These are phyloP conservation scores for Populus tomentosa DNA, from an alignment of 441 rosid genomes.

Conservation along the genomic window DNA sequence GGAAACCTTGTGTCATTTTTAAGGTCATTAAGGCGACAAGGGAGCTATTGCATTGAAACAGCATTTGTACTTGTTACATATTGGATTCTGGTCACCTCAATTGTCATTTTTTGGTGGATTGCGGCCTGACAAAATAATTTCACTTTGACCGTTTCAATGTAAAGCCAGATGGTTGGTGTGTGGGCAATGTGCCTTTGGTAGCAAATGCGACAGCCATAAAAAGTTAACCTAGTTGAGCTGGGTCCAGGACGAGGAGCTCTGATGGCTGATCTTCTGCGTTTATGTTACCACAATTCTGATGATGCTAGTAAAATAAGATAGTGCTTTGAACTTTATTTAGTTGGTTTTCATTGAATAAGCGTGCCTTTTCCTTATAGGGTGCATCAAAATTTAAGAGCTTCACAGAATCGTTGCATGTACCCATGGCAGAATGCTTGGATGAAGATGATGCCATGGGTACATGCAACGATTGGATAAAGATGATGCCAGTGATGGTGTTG, in stretches of 20 bases:
- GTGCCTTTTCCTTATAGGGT: constrained; percentile 48
- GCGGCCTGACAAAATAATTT: not conserved
- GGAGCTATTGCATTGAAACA: too few relatives aligned
- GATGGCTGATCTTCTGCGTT: constrained; percentile 86
- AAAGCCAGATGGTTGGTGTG: constrained; percentile 70
- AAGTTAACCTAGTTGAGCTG: constrained; percentile 77
- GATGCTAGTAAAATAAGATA: constrained; percentile 4
- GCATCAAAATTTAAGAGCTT: constrained; percentile 67
- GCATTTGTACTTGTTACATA: not conserved
- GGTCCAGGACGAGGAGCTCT: constrained; percentile 97
- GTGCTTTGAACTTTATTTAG: not conserved
- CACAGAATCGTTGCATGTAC: constrained; percentile 71
- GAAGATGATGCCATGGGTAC: too few relatives aligned
- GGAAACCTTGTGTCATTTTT: too few relatives aligned
- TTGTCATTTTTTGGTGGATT: not conserved
- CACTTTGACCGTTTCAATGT: constrained; percentile 5
- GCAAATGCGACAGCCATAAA: constrained; percentile 79
- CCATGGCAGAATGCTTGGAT: too few relatives aligned
- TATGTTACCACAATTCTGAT: constrained; percentile 29
- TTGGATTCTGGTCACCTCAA: not conserved
- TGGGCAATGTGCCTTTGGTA: constrained; percentile 95
- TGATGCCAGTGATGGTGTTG: too few relatives aligned
- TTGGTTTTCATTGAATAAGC: not conserved
- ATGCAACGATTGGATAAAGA: too few relatives aligned
- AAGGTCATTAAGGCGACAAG: too few relatives aligned